A percentile compares a stretch with the other conserved stretches of the same genome.
Conservation (phyloP, 23 red algal species). For the Chondrus crispus region DNA sequence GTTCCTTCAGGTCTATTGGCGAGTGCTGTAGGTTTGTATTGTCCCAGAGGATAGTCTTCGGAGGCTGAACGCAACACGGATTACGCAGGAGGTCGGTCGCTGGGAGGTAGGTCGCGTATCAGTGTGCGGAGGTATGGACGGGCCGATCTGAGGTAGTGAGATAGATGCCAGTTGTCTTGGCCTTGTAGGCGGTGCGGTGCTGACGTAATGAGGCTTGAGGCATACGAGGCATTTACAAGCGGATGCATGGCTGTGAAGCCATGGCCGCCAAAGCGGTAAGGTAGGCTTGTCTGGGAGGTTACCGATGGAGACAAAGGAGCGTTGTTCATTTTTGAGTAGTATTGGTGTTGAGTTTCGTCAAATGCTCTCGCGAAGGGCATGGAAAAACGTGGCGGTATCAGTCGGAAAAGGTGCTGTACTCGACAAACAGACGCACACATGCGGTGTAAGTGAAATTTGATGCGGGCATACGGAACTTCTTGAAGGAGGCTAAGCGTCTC, state of each 20-base stretch:
- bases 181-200: not conserved
- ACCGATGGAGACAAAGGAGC: not conserved
- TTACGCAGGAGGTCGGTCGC: too few relatives aligned
- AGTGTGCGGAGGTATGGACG: too few relatives aligned
- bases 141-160: too few relatives aligned
- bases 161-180: not conserved
- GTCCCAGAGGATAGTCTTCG: too few relatives aligned
- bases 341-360: not conserved
- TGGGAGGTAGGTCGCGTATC: too few relatives aligned
- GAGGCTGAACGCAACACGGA: too few relatives aligned
- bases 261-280: not conserved
- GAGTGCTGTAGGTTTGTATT: too few relatives aligned
- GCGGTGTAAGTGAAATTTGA: not conserved
- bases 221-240: not conserved
- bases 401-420: not conserved
- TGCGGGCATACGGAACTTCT: too few relatives aligned
- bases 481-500: too few relatives aligned
- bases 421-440: not conserved
- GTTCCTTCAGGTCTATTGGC: not conserved
- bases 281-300: not conserved
- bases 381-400: not conserved
- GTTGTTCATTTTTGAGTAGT: not conserved
- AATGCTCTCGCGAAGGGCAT: not conserved
- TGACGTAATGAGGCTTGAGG: not conserved
- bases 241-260: not conserved